Evolutionary conservation across 108 stramenopile species (phyloP), one percentile per base, ranked within the genome.

Genomic region (Stephanodiscus minutulus): DNA sequence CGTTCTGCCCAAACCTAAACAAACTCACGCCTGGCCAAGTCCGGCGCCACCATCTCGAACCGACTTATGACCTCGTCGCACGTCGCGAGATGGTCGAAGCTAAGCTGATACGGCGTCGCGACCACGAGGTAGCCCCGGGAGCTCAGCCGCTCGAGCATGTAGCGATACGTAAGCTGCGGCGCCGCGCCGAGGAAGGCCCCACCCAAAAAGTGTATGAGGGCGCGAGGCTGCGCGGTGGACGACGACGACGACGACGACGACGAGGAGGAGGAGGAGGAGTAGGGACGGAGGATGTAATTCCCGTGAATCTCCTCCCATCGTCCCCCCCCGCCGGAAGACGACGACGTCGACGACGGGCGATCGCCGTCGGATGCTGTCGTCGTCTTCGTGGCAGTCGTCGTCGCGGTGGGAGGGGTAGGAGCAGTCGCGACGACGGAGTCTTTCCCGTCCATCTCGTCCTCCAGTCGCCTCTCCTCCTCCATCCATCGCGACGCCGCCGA

Each of bases 181-280:
- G 95, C 89, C 20, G 94, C 94, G 0, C 96, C 96, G 13, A 96
- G 86, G 33, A 98, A 68, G 18, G 96, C 97, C 3, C 96, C 97
- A 0, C 96, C 96, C 29, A 98, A 56, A 61, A 98, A 98, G 76
- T 97, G 96, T n/a, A 97, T 46, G 29, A 92, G 67, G 17, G 83
- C 80, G 11, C 81, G 63, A 13, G 74, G 74, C 27, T 55, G 60
- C 13, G 12, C 22, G 15, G 20, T 1, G 27, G 24, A 27, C 13
- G 39, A n/a, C n/a, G n/a, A n/a, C n/a, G 27, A 3, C 8, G 54
- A 55, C 3, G 54, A 29, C 17, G 62, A 10, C 15, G 43, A 43
- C 12, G 48, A 48, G 5, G 54, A 47, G 5, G 71, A 65, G 15
- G 27, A 35, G 17, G 73, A 24, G 41, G 37, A 55, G 12, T 74